Evolutionary conservation across 352 stramenopile genomes (phyloP).

Genomic region (Phytophthora hybrid): DNA sequence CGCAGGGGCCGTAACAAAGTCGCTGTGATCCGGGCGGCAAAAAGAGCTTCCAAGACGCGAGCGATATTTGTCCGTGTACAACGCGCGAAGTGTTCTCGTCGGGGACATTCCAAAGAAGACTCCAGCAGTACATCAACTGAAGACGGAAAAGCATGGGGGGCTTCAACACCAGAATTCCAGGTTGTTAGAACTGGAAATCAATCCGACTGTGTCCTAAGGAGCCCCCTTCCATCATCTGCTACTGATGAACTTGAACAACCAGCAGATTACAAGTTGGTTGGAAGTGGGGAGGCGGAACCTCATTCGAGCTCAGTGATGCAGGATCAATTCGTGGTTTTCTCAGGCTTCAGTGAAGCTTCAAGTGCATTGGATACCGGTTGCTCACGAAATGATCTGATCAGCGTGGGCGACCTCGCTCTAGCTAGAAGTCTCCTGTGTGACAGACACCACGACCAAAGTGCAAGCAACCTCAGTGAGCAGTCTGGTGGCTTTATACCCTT

Average conservation of each 20-base stretch:
- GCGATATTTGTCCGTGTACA: background rate
- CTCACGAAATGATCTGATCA: slow-evolving; percentile 38
- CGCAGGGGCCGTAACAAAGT: slow-evolving; percentile 1
- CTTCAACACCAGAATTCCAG: background rate
- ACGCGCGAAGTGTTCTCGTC: background rate
- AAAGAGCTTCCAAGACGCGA: background rate
- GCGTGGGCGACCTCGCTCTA: slow-evolving; percentile 29
- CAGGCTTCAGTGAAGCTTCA: background rate
- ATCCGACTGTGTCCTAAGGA: background rate
- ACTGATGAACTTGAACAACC: background rate
- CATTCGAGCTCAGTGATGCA: background rate
- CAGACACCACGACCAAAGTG: background rate
- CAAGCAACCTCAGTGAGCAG: background rate
- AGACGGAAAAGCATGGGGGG: background rate
- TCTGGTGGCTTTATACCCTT: slow-evolving; percentile 21
- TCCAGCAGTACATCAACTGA: background rate
- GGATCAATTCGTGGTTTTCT: slow-evolving; percentile 27
- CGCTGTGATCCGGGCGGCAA: background rate
- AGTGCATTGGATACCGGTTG: background rate
- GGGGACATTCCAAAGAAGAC: background rate
- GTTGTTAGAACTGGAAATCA: background rate
- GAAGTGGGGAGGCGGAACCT: background rate
- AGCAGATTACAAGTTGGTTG: background rate
- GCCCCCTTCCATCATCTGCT: background rate
- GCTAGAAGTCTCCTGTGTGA: slow-evolving; percentile 21